Conservation (phyloP, 2,329 filamentous ascomycete species). For the Stachybotrys chartarum region DNA sequence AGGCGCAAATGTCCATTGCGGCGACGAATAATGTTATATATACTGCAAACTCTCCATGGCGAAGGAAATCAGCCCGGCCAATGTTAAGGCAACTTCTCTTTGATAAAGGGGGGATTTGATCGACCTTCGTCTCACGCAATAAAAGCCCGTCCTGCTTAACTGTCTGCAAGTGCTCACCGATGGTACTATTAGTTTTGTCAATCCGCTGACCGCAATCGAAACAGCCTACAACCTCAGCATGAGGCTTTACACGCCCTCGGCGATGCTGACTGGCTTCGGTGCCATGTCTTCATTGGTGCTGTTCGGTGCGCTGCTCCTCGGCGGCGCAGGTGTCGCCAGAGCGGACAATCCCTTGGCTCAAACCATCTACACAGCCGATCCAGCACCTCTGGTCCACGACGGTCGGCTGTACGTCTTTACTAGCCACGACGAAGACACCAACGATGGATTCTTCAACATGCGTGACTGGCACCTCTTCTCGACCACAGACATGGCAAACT, state of each 20-base stretch:
- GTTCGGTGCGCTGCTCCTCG: background rate
- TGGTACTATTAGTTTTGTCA: no score
- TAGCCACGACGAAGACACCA: conserved; percentile 21
- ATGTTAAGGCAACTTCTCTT: no score
- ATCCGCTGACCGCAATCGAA: no score
- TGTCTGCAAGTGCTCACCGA: no score
- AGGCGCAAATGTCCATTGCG: no score
- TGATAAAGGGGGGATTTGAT: no score
- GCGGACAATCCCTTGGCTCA: conserved; percentile 7
- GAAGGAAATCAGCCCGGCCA: no score
- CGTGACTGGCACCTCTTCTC: conserved; percentile 25
- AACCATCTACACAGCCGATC: conserved; percentile 3
- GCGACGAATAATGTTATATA: no score
- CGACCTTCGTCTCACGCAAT: no score
- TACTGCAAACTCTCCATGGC: no score
- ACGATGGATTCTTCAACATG: conserved; percentile 15
- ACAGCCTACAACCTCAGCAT: background rate
- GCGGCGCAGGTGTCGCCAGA: background rate
- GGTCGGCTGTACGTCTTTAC: conserved; percentile 18
- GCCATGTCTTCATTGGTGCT: background rate
- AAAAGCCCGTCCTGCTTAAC: no score
- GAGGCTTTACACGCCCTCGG: background rate
- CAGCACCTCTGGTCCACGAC: background rate
- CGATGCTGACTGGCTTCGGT: background rate
- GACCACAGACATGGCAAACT: conserved; percentile 25